These are phyloP conservation scores for Athelia sp. DNA, from an alignment of 1,284 basidiomycete genomes.

Conservation along the genomic window DNA sequence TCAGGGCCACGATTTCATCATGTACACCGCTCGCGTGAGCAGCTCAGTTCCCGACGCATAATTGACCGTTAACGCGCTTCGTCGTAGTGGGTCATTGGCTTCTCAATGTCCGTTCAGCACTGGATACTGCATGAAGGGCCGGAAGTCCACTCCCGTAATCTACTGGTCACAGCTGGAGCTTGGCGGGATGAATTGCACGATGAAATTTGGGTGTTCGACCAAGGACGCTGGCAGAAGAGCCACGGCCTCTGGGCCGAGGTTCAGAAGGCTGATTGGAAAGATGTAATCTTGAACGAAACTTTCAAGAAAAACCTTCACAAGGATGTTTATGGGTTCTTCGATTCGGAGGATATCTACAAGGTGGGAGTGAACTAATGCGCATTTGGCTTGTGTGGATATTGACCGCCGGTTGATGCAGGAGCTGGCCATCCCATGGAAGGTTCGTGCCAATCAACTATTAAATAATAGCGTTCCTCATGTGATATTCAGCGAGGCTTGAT, in stretches of 20 bases:
- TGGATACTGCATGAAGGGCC: conserved; percentile 61
- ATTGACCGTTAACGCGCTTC: neutral
- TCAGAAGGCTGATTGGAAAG: conserved; percentile 70
- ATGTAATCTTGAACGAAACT: conserved; percentile 68
- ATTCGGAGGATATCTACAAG: conserved; percentile 65
- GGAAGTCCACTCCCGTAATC: conserved; percentile 43
- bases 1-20: conserved; percentile 41
- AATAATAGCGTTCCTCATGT: neutral
- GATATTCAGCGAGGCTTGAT: conserved; percentile 61
- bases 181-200: conserved; percentile 51
- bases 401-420: conserved; percentile 18
- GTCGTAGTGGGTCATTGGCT: conserved; percentile 40
- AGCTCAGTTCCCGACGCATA: neutral
- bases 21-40: conserved; percentile 40
- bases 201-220: conserved; percentile 75
- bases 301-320: conserved; percentile 66
- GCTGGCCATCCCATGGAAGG: conserved; percentile 80
- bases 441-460: conserved; percentile 17
- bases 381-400: too few species aligned
- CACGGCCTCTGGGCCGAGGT: conserved; percentile 60
- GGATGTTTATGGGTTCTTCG: conserved; percentile 76
- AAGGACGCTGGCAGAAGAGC: conserved; percentile 64
- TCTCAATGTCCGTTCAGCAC: conserved; percentile 28
- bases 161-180: conserved; percentile 49
- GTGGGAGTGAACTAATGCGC: too few species aligned